phyloP scores from a whole-genome alignment of 179 eudicot species.

The Patellifolia procumbens region DNA sequence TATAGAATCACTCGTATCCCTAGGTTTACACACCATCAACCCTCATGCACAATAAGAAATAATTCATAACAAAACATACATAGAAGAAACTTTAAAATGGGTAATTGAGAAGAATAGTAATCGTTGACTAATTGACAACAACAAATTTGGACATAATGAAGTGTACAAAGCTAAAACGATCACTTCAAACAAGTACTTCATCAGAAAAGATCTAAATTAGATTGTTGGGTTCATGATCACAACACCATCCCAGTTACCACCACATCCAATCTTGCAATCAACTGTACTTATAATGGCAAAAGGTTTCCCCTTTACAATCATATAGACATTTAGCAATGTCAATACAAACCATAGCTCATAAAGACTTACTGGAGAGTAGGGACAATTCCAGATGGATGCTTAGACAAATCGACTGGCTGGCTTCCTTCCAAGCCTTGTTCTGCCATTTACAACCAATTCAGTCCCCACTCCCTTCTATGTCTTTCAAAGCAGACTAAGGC shows the following conservation, averaged over 20 bases:
- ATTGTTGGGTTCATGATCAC: neutral
- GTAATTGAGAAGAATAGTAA: neutral
- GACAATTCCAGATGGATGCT: constrained; percentile 80
- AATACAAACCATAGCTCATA: constrained; percentile 2
- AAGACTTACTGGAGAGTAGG: constrained; percentile 81
- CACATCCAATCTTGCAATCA: neutral
- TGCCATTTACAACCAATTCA: constrained; percentile 41
- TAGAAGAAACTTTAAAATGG: neutral
- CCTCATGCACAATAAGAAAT: neutral
- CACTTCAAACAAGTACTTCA: neutral
- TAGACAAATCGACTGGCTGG: constrained; percentile 67
- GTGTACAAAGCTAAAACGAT: neutral
- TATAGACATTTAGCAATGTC: neutral
- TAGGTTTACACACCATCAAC: neutral
- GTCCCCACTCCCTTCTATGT: neutral
- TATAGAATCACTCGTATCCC: neutral
- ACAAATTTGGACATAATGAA: neutral
- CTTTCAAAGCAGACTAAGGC: neutral
- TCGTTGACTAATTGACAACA: neutral
- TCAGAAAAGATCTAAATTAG: neutral
- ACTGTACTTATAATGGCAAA: neutral
- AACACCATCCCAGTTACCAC: neutral
- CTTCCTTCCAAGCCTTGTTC: constrained; percentile 65
- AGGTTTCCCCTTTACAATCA: neutral
- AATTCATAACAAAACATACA: neutral